Base-by-base conservation (phyloP, 75 land plant species). In the Selaginella moellendorffii region DNA sequence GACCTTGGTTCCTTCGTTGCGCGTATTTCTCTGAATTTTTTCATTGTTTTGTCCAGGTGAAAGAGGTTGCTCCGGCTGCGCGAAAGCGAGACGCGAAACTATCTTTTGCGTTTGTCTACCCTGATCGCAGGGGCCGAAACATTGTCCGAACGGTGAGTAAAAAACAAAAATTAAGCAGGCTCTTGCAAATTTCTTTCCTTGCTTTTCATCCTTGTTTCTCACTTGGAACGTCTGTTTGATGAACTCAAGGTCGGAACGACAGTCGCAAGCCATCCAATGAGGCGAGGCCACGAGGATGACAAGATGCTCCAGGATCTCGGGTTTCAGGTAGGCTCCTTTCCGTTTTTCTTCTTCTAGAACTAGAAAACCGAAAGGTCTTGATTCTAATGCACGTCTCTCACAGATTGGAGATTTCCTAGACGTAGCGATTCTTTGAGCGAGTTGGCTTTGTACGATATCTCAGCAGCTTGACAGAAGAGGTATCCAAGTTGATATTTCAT, bases 21-120 rank as follows among this genome's bases (percentile, higher is more conserved):
- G 10, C 52, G 27, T 29, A 2, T 28, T 2, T 2, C 26, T 24
- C 28, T 54, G n/a, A 28, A 36, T 19, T 9, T 46, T 52, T 5
- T 0, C 25, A 56, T 54, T 22, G 12, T 65, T 42, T 1, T 30
- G 1, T 9, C 24, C 68, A 90, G 96, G 91, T 90, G 9, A 90
- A 87, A 72, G 96, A 90, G 76, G 96, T 90, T 14, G 79, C 85
- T 18, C 85, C 87, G 0, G 83, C 76, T 28, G 96, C 92, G 28
- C 80, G 85, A 66, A 82, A 78, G 73, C 76, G 82, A 65, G 81
- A 90, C 69, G 88, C 88, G 24, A 82, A 76, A 63, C 66, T 90
- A 25, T 90, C 96, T 36, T 85, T 85, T 77, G 78, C 83, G 19
- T 78, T 81, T 63, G 83, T 85, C 28, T 83, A 81, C 70, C 85